Percentiles rank a stretch among this genome's conserved stretches.
Evolutionary conservation across 176 grass and related monocot species (phyloP).

Genomic region (Cenchrus fungigraminus): DNA sequence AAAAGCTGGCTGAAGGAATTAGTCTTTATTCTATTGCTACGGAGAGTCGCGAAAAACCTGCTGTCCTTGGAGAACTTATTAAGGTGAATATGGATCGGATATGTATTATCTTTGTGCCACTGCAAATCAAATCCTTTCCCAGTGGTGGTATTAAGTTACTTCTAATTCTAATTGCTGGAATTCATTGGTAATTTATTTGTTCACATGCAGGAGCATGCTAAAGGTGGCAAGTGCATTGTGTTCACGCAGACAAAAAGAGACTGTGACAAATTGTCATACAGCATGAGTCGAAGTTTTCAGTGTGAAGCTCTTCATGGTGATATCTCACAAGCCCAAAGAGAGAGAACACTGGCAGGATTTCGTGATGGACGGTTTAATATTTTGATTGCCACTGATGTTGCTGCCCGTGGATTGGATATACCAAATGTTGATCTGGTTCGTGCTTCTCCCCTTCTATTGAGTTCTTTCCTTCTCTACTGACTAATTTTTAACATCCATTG

Average conservation of each 20-base stretch:
- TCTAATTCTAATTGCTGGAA: background rate
- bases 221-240: slow-evolving; percentile 93
- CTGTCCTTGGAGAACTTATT: slow-evolving; percentile 81
- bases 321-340: slow-evolving; percentile 81
- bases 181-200: background rate
- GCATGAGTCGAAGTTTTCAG: slow-evolving; percentile 66
- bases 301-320: slow-evolving; percentile 93
- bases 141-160: background rate
- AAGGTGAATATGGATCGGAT: slow-evolving; percentile 44
- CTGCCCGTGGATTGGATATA: slow-evolving; percentile 96
- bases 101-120: background rate
- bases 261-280: slow-evolving; percentile 68
- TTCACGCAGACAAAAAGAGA: slow-evolving; percentile 98
- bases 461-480: slow-evolving; percentile 1
- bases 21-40: slow-evolving; percentile 62
- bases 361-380: slow-evolving; percentile 79
- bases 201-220: slow-evolving; percentile 74
- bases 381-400: slow-evolving; percentile 96
- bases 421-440: slow-evolving; percentile 97
- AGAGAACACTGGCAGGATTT: slow-evolving; percentile 84
- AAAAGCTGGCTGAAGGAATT: slow-evolving; percentile 97
- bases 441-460: slow-evolving; percentile 23
- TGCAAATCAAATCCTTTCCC: background rate
- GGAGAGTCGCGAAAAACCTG: slow-evolving; percentile 70
- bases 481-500: background rate